A percentile compares a stretch with the other conserved stretches of the same genome.
phyloP scores from a whole-genome alignment of 257 asterid genomes.

The Gentiana straminea region DNA sequence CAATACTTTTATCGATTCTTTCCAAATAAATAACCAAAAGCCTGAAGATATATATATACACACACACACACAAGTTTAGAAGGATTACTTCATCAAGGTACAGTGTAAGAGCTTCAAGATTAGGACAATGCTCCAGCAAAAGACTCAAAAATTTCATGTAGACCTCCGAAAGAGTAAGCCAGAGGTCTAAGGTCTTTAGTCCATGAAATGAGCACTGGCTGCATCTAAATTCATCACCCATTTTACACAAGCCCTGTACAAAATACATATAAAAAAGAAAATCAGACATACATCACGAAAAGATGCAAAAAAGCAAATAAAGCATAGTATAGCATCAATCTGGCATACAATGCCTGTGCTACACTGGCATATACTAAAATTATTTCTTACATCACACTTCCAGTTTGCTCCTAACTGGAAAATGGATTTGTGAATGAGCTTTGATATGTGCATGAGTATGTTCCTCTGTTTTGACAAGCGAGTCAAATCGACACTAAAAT shows the following conservation, averaged over 20 bases:
- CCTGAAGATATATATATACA: too few relatives aligned
- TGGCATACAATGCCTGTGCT: too few relatives aligned
- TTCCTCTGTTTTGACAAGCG: too few relatives aligned
- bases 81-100: neutral
- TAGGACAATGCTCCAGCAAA: constrained; percentile 10
- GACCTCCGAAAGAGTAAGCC: neutral
- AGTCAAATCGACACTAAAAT: too few relatives aligned
- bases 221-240: neutral
- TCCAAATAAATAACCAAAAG: neutral
- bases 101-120: constrained; percentile 3
- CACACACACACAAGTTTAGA: neutral
- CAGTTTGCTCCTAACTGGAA: too few relatives aligned
- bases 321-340: too few relatives aligned
- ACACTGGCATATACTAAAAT: too few relatives aligned
- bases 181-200: constrained; percentile 4
- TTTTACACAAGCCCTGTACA: neutral
- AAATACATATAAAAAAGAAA: neutral
- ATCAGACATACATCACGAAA: neutral
- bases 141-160: constrained; percentile 1
- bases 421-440: too few relatives aligned
- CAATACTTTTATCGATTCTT: too few relatives aligned
- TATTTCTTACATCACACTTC: too few relatives aligned
- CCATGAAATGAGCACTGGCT: neutral
- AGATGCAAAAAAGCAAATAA: neutral
- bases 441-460: too few relatives aligned